Base-by-base conservation (phyloP, 306 rosid species). In the Prosopis cineraria region DNA sequence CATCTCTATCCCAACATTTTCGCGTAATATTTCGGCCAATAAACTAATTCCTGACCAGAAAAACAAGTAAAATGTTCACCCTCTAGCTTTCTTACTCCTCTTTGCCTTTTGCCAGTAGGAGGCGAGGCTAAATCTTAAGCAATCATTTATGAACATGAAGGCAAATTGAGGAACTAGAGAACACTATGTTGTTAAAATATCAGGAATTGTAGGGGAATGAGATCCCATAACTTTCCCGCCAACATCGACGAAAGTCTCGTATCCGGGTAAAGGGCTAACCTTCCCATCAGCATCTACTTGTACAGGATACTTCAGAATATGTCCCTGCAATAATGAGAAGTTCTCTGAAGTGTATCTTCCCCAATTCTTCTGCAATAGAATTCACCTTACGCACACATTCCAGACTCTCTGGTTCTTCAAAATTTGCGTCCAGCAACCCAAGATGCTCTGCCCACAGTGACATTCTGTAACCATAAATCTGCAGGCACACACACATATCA, bases 371-470 rank as follows among this genome's bases (percentile, higher is more conserved):
- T 0, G 94, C 91, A 70, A 88, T 79, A 27, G 34, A 62, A 13
- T 88, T 88, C 55, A 90, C 86, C 63, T 3, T 73, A 62, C 76
- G 81, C 66, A 88, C 89, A 47, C 91, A 86, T 47, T 88, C 85
- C 75, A 86, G 65, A 66, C 81, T 88, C 79, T 48, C 85, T 2
- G 94, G 85, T 65, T 88, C 88, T 45, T 79, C 41, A 30, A 84
- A 88, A 55, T 67, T n/a, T 7, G 72, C 5, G 30, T 81, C 90
- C 43, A 85, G 20, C 84, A 9, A 34, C 45, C 80, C 99, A 40
- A 95, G 93, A 86, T 95, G 99, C 82, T 95, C 98, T 1, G 82
- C 80, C 99, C 98, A 93, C 50, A 95, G 87, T n/a, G 99, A 95
- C 94, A 75, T 90, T 87, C 99, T 84, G 78, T 93, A 91, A 55